Evolutionary conservation across 2,329 filamentous ascomycete species (phyloP), one percentile per base, ranked within the genome.

Genomic region (Pezicula radicicola): DNA sequence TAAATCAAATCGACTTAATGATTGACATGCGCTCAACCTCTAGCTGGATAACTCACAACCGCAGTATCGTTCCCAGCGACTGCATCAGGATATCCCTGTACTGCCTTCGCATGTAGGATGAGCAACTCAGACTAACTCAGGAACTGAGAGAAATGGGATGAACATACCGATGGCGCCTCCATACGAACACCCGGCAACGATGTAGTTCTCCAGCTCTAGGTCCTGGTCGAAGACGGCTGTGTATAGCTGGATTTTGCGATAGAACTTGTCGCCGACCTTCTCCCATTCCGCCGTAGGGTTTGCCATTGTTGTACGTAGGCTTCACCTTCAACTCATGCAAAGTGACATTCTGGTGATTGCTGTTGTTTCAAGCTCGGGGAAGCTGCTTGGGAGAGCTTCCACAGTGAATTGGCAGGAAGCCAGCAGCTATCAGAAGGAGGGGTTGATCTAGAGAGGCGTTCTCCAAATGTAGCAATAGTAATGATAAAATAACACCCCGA

Each of bases 201-300:
- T 80, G 75, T 95, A 96, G 75, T 94, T 95, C 76, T 97, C 92
- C 61, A 99, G 82, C 74, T 99, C 92, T 56, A 97, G 78, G 68
- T 96, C 91, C 67, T 89, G 83, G 72, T 96, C 91, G 70, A 97
- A 99, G 59, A 97, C 83, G 60, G 86, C 88, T 55, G 91, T 92
- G 77, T 97, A 99, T 55, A 96, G 83, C 71, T 93, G 89, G 52
- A 89, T 86, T 76, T 96, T 97, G 70, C 93, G 89, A 75, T 97
- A 99, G 78, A 95, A 97, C 65, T 84, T 87, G 72, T 95, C 89
- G 67, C 91, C 94, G 60, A 97, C 84, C 71, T 84, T 88, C 77
- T 96, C 91, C 94, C 94, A 99, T 71, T 93, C 90, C 64, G 90
- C 88, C 47, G 65, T 68, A 15, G 66, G 66, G 59, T 64, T 68